Conservation (phyloP, 176 grass and related monocot species). For the Juncus effusus region DNA sequence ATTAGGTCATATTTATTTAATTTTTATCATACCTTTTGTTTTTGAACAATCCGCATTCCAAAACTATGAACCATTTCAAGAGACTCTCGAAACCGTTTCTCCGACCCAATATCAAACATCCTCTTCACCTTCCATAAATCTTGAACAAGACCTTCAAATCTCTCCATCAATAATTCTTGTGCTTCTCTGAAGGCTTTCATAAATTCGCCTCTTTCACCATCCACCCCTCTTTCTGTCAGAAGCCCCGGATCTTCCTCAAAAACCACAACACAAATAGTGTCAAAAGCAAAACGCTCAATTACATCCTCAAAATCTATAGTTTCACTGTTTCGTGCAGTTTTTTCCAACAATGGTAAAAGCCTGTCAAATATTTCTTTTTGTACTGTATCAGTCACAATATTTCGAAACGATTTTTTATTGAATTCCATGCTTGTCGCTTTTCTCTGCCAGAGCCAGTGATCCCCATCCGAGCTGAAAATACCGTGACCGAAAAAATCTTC, state of each 20-base stretch:
- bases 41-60: slow-evolving; percentile 34
- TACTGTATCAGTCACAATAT: slow-evolving; percentile 34
- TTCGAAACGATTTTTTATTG: slow-evolving; percentile 39
- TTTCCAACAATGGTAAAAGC: slow-evolving; percentile 44
- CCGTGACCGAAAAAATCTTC: slow-evolving; percentile 62
- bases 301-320: slow-evolving; percentile 53
- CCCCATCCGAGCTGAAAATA: slow-evolving; percentile 69
- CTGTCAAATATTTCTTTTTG: slow-evolving; percentile 32
- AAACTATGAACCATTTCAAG: slow-evolving; percentile 14
- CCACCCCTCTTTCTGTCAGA: slow-evolving; percentile 28
- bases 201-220: slow-evolving; percentile 19
- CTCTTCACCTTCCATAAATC: slow-evolving; percentile 28
- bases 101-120: slow-evolving; percentile 34
- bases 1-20: not conserved
- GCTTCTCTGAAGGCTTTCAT: slow-evolving; percentile 41
- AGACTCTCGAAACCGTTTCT: slow-evolving; percentile 39
- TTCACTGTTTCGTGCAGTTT: not conserved
- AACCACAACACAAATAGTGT: slow-evolving; percentile 52
- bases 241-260: slow-evolving; percentile 54
- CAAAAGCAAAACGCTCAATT: slow-evolving; percentile 69
- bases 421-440: slow-evolving; percentile 65
- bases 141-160: slow-evolving; percentile 15
- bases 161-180: slow-evolving; percentile 20
- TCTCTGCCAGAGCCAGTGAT: slow-evolving; percentile 61
- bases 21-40: not conserved